These are phyloP conservation scores for Mimosa bimucronata DNA, from an alignment of 306 rosid genomes.

Conservation along the genomic window DNA sequence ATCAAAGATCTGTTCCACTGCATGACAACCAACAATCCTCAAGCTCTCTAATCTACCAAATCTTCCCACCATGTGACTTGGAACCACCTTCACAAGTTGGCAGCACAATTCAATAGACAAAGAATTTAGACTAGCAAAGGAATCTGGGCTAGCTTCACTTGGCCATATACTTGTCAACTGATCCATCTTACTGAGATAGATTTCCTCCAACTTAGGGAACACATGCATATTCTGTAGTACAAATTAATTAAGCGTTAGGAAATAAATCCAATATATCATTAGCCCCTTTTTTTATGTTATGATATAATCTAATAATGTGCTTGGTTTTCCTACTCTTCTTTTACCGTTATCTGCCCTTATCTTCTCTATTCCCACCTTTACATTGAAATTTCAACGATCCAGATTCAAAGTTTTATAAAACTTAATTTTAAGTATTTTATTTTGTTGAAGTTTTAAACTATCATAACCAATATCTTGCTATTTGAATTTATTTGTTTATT, in stretches of 20 bases:
- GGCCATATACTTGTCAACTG: conserved; percentile 20
- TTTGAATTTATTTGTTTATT: no score
- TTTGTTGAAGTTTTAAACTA: no score
- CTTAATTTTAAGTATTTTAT: no score
- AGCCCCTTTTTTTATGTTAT: no score
- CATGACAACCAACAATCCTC: neutral
- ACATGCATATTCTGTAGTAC: neutral
- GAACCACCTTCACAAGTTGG: neutral
- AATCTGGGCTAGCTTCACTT: neutral
- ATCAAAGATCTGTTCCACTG: neutral
- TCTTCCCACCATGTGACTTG: neutral
- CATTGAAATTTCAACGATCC: no score
- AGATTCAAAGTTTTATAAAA: no score
- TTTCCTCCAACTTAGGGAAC: conserved; percentile 23
- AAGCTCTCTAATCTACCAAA: neutral
- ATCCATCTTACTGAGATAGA: conserved; percentile 11
- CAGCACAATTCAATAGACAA: conserved; percentile 3
- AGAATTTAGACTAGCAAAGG: neutral
- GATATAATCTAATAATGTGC: no score
- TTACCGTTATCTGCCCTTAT: no score
- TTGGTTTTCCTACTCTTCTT: no score
- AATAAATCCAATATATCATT: neutral
- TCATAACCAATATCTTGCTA: no score
- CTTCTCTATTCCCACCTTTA: no score
- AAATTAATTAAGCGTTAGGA: neutral